A percentile compares a stretch with the other conserved stretches of the same genome.
Conservation (phyloP, 345 rosid species). For the Rhodamnia rubescens region DNA sequence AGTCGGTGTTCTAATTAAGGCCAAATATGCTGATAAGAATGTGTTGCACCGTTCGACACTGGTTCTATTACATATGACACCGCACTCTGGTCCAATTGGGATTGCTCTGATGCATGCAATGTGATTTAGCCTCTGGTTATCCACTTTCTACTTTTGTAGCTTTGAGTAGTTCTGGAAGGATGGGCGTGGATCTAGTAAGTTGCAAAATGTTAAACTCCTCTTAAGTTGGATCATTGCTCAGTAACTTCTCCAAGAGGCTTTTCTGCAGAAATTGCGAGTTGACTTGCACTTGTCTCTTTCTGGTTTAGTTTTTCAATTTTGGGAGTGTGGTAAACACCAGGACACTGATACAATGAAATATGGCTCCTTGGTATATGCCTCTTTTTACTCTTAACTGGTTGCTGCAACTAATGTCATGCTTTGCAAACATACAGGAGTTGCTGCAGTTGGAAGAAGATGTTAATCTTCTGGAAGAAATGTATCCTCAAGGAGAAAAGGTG, state of each 20-base stretch:
- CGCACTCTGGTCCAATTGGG: not conserved
- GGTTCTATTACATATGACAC: not conserved
- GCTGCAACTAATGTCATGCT: slow-evolving; percentile 5
- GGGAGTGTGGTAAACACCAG: not conserved
- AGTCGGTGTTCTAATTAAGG: not conserved
- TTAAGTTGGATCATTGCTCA: not conserved
- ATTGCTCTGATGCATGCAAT: not conserved
- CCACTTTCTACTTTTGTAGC: not conserved
- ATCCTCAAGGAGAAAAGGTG: slow-evolving; percentile 99
- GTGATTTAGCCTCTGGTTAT: not conserved
- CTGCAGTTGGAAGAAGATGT: slow-evolving; percentile 96
- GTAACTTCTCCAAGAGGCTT: not conserved
- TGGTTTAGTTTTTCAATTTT: not conserved
- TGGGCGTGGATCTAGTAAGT: not conserved
- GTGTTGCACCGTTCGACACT: not conserved
- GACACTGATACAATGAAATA: not conserved
- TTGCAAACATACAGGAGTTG: slow-evolving; percentile 47
- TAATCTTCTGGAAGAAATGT: slow-evolving; percentile 90
- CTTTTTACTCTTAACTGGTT: not conserved
- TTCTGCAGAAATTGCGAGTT: not conserved
- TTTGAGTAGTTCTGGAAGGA: not conserved
- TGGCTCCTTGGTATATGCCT: not conserved
- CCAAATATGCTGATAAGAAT: not conserved
- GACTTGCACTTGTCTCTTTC: not conserved
- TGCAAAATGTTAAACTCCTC: not conserved